These are phyloP conservation scores for Yamadazyma sp. DNA, from an alignment of 1,139 yeast genomes.

Conservation along the genomic window DNA sequence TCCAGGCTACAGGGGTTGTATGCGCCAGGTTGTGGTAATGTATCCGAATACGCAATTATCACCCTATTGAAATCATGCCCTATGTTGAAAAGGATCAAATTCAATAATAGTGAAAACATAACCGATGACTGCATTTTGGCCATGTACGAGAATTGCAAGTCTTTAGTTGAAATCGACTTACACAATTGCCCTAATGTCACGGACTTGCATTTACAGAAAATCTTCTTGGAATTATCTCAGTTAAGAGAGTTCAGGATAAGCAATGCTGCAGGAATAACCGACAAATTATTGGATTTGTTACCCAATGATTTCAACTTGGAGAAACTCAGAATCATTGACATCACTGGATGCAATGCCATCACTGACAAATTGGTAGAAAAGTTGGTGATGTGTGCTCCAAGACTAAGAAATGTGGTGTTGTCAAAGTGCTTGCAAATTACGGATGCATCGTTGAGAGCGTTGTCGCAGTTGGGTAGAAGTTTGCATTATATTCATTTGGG, in stretches of 20 bases:
- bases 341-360: slow-evolving; percentile 80
- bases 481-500: slow-evolving; percentile 91
- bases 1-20: slow-evolving; percentile 83
- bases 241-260: slow-evolving; percentile 84
- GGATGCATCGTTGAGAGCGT: slow-evolving; percentile 73
- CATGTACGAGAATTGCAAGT: slow-evolving; percentile 69
- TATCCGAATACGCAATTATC: slow-evolving; percentile 67
- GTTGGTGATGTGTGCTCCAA: slow-evolving; percentile 76
- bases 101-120: slow-evolving; percentile 69
- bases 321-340: slow-evolving; percentile 73
- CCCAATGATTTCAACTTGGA: slow-evolving; percentile 45
- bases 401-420: slow-evolving; percentile 80
- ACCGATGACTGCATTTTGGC: slow-evolving; percentile 66
- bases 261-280: slow-evolving; percentile 69
- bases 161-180: slow-evolving; percentile 85
- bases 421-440: slow-evolving; percentile 90
- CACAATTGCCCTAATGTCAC: slow-evolving; percentile 79
- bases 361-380: slow-evolving; percentile 79
- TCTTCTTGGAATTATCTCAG: slow-evolving; percentile 66
- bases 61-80: slow-evolving; percentile 64
- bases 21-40: slow-evolving; percentile 77
- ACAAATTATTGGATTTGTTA: slow-evolving; percentile 52
- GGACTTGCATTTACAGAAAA: slow-evolving; percentile 57
- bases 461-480: slow-evolving; percentile 74
- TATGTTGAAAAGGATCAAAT: slow-evolving; percentile 76